A percentile compares a stretch with the other conserved stretches of the same genome.
Evolutionary conservation across 1,284 basidiomycete genomes (phyloP).

Genomic region (Naganishia sp.): DNA sequence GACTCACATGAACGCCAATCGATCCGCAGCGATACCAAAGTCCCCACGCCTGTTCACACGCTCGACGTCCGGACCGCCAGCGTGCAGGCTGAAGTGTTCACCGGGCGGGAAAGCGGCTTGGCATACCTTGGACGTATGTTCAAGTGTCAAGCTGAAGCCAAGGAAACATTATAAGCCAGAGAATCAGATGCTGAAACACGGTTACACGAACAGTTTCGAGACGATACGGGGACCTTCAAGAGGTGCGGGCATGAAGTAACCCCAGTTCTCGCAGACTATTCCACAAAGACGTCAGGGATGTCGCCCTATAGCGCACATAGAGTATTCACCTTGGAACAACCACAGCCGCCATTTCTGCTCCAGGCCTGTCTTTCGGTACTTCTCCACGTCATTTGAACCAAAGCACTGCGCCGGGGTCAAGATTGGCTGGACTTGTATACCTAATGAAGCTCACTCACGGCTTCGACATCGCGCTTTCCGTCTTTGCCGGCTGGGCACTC

Average conservation of each 20-base stretch:
- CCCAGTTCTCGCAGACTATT: conserved; percentile 80
- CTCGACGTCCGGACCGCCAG: conserved; percentile 71
- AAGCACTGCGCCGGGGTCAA: conserved; percentile 67
- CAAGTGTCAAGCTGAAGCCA: conserved; percentile 68
- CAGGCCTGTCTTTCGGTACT: conserved; percentile 65
- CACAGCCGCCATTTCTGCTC: conserved; percentile 79
- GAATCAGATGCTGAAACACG: not conserved
- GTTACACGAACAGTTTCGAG: conserved; percentile 41
- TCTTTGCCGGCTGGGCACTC: conserved; percentile 59
- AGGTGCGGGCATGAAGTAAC: conserved; percentile 67
- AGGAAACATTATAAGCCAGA: not conserved
- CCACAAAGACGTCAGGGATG: conserved; percentile 27
- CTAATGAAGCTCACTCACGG: conserved; percentile 55
- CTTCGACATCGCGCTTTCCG: conserved; percentile 57
- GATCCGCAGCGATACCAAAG: conserved; percentile 70
- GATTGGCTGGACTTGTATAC: no score
- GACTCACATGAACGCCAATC: conserved; percentile 75
- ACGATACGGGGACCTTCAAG: conserved; percentile 46
- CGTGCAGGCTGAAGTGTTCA: conserved; percentile 66
- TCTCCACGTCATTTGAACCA: conserved; percentile 70
- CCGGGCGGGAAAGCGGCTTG: conserved; percentile 79
- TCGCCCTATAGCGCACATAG: conserved; percentile 31
- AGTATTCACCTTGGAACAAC: conserved; percentile 67
- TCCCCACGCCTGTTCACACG: conserved; percentile 76
- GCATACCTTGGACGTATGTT: conserved; percentile 79